phyloP scores from a whole-genome alignment of 1,139 yeast genomes.

The Pichia sp. region DNA sequence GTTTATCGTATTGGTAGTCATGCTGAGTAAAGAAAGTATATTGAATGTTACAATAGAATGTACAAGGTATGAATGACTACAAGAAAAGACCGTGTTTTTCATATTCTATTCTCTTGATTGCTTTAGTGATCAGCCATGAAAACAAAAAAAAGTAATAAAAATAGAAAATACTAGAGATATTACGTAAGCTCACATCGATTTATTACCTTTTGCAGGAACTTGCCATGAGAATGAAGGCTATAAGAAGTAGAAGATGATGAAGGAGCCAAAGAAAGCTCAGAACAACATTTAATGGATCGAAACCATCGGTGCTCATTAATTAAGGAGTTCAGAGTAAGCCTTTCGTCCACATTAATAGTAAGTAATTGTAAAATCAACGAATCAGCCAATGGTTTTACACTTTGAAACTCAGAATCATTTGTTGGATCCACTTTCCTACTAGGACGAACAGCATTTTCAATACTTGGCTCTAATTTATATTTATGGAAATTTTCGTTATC shows the following conservation, averaged over 20 bases:
- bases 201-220: not conserved
- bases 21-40: too few species aligned
- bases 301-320: not conserved
- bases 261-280: not conserved
- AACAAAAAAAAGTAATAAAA: not conserved
- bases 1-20: not conserved
- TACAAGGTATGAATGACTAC: too few species aligned
- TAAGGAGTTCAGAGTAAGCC: not conserved
- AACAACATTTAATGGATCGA: not conserved
- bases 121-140: not conserved
- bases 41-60: too few species aligned
- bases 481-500: conserved; percentile 1
- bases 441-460: conserved; percentile 1
- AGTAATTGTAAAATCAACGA: conserved; percentile 4
- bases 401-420: not conserved
- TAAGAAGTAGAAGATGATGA: not conserved
- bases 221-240: not conserved
- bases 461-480: not conserved
- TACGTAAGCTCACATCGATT: not conserved
- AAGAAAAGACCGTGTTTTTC: too few species aligned
- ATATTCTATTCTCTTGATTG: not conserved
- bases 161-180: not conserved
- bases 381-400: conserved; percentile 1
- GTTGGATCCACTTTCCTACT: not conserved
- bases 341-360: not conserved